Evolutionary conservation across 352 stramenopile genomes (phyloP), one percentile per base, ranked within the genome.

Genomic region (Peronosclerospora sorghi): DNA sequence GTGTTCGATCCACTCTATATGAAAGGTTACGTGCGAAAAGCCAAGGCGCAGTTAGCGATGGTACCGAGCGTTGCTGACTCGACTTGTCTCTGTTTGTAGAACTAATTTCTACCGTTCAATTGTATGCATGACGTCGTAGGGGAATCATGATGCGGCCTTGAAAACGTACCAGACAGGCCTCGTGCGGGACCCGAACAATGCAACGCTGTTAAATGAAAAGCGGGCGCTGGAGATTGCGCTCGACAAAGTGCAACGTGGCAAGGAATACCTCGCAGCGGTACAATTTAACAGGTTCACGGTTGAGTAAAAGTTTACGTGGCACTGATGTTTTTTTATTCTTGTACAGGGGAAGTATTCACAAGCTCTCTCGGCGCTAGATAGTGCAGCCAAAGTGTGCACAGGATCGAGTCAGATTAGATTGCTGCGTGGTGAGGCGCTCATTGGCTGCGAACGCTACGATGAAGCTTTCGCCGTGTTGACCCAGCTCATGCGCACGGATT

Each of bases 1-100:
- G 65, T 88, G n/a, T 83, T 96, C 30, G 83, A 96, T 52, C 68
- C 74, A 32, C 76, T 72, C 14, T 95, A 88, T 47, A 78, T 92
- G 30, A 96, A 96, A 55, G 86, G 82, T 0, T 95, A 96, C 59
- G 57, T 95, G 19, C 80, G 87, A 41, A 94, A 94, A 55, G 82
- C 76, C 38, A 94, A 93, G 62, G 72, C 75, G n/a, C 77, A 89
- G 45, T 57, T 93, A 12, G 73, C 75, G 18, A 46, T 89, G 51
- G 76, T 88, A 59, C 20, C n/a, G n/a, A n/a, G n/a, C n/a, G n/a
- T n/a, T n/a, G n/a, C n/a, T n/a, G n/a, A n/a, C n/a, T n/a, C n/a
- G n/a, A n/a, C n/a, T n/a, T n/a, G n/a, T n/a, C n/a, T n/a, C n/a
- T n/a, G 61, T 30, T 7, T 30, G 28, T 34, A n/a, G 28, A 34